Evolutionary conservation across 768 basidiomycete genomes (phyloP).

Genomic region (Phaffia australis): DNA sequence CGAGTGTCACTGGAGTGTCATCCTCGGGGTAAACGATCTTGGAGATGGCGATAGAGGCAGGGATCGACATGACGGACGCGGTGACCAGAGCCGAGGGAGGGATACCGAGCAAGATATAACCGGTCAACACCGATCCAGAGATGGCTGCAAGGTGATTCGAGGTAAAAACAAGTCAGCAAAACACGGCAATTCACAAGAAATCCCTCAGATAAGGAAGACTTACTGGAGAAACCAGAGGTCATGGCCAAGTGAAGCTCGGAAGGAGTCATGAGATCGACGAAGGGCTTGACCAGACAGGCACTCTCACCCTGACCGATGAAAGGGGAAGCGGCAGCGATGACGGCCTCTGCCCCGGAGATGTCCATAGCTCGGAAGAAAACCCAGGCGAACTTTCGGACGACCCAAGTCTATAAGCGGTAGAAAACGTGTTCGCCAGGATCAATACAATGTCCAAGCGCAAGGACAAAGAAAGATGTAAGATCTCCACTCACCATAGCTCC

Average conservation of each 20-base stretch:
- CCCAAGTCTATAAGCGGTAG: slow-evolving; percentile 45
- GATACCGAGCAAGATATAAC: slow-evolving; percentile 53
- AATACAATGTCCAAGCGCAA: too few relatives aligned
- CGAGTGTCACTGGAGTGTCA: slow-evolving; percentile 77
- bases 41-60: slow-evolving; percentile 82
- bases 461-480: too few relatives aligned
- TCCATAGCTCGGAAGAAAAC: slow-evolving; percentile 86
- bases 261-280: slow-evolving; percentile 68
- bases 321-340: slow-evolving; percentile 85
- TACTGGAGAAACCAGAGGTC: slow-evolving; percentile 55
- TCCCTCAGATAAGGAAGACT: neutral
- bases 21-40: slow-evolving; percentile 75
- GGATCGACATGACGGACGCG: slow-evolving; percentile 88
- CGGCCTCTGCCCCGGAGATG: slow-evolving; percentile 87
- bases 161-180: neutral
- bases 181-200: slow-evolving; percentile 21
- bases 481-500: slow-evolving; percentile 57
- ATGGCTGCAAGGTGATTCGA: slow-evolving; percentile 51
- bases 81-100: slow-evolving; percentile 46
- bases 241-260: slow-evolving; percentile 79
- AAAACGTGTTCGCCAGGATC: too few relatives aligned
- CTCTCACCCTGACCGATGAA: slow-evolving; percentile 87
- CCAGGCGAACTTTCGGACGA: slow-evolving; percentile 81
- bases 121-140: slow-evolving; percentile 75
- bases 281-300: slow-evolving; percentile 65